A percentile compares a stretch with the other conserved stretches of the same genome.
phyloP scores from a whole-genome alignment of 495 filamentous ascomycete species.

The Viridothelium virens region DNA sequence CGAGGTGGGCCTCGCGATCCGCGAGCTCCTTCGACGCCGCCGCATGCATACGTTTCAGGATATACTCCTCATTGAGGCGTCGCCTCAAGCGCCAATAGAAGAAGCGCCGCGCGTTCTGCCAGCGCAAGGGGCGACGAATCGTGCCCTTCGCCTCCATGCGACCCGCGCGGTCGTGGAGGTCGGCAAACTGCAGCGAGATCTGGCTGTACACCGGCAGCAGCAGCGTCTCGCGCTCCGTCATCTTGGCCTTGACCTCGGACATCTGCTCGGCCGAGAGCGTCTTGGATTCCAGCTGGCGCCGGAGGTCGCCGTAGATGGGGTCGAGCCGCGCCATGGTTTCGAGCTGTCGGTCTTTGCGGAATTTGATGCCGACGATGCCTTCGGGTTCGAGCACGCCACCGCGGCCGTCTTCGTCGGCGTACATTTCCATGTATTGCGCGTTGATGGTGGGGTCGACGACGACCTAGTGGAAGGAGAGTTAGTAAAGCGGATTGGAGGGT shows the following conservation, averaged over 20 bases:
- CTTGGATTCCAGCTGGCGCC: slow-evolving; percentile 62
- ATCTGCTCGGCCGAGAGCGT: slow-evolving; percentile 63
- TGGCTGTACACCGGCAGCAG: slow-evolving; percentile 89
- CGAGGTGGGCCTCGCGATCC: slow-evolving; percentile 46
- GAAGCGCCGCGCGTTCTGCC: slow-evolving; percentile 90
- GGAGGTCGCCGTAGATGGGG: slow-evolving; percentile 69
- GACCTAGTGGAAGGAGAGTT: slow-evolving; percentile 44
- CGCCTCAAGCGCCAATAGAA: slow-evolving; percentile 99
- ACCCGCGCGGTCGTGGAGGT: slow-evolving; percentile 93
- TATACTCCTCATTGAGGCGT: slow-evolving; percentile 90
- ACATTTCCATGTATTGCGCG: slow-evolving; percentile 96
- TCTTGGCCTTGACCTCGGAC: slow-evolving; percentile 70
- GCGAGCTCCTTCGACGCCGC: slow-evolving; percentile 39
- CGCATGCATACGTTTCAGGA: slow-evolving; percentile 75
- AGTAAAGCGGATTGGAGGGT: neutral
- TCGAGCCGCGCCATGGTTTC: slow-evolving; percentile 97
- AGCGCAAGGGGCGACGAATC: slow-evolving; percentile 74
- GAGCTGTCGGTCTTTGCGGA: slow-evolving; percentile 91
- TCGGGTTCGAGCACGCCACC: slow-evolving; percentile 97
- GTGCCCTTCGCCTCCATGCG: slow-evolving; percentile 96
- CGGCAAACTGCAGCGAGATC: slow-evolving; percentile 88
- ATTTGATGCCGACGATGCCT: slow-evolving; percentile 98
- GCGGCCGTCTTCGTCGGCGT: slow-evolving; percentile 90
- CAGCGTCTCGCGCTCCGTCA: slow-evolving; percentile 78
- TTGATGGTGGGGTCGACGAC: slow-evolving; percentile 98